Evolutionary conservation across 2,329 filamentous ascomycete genomes (phyloP), one percentile per base, ranked within the genome.

Genomic region (Blumeriella jaapii): DNA sequence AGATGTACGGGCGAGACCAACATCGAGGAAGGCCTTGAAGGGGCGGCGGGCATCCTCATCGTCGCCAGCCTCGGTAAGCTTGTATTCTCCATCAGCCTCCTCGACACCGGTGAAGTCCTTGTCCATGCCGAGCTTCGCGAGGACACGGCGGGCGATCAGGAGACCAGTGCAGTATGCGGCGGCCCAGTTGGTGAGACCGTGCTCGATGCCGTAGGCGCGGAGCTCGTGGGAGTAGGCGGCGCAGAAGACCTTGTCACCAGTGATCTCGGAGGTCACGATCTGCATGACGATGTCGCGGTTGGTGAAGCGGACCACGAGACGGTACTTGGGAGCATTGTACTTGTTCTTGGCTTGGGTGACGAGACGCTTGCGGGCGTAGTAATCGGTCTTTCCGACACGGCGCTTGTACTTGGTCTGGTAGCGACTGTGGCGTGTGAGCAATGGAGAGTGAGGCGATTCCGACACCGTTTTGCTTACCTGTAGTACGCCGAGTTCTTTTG

Each of bases 341-440:
- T 98, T 98, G 85, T 98, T 98, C 85, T 96, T 98, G 71, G 91
- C 91, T 78, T 98, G 91, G 73, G 85, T 87, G 75, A 96, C 91
- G 67, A 98, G 77, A 62, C 91, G 82, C 84, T 96, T 96, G 67
- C 91, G 89, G 63, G 91, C 91, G 68, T 95, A 96, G 85, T 98
- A 98, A 67, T 98, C 91, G 72, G 91, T 98, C 83, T 98, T 98
- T 64, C 91, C 91, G 60, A 81, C 62, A 55, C 84, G 78, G 65
- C 91, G 87, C 76, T 86, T 91, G 83, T 95, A 98, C 82, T 98
- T 98, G 64, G 91, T 95, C 76, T 98, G 91, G 78, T 82, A 98
- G 69, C 91, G 86, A 66, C 87, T 94, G 62, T 37, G 41, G 46
- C 37, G 28, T 32, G 32, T 44, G 46, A 47, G 28, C 33, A 27